Percentiles rank a stretch among this genome's conserved stretches.
phyloP scores from a whole-genome alignment of 768 basidiomycete genomes.

The Suillus bovinus region DNA sequence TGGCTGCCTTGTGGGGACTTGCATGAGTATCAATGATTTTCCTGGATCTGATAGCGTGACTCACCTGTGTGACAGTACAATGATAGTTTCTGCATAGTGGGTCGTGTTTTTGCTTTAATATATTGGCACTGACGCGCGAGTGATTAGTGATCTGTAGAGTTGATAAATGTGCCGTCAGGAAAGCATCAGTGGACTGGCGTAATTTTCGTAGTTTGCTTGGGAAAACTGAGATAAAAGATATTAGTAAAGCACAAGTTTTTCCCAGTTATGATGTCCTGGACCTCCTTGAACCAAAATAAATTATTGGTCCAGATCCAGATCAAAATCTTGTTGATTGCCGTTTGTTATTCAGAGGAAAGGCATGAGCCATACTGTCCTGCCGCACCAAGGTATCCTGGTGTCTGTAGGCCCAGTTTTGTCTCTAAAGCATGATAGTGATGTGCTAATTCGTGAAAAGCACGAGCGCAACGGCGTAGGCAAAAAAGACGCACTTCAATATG shows the following conservation, averaged over 20 bases:
- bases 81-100: neutral
- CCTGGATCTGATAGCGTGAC: neutral
- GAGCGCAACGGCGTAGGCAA: conserved; percentile 46
- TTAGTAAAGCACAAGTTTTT: no score
- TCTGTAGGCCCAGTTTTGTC: conserved; percentile 13
- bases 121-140: neutral
- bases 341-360: conserved; percentile 11
- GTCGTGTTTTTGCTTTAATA: neutral
- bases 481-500: no score
- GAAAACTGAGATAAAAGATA: neutral
- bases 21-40: neutral
- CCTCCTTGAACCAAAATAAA: no score
- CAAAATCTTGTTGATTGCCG: no score
- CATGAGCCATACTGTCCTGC: conserved; percentile 23
- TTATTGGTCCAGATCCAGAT: no score
- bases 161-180: neutral
- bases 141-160: neutral
- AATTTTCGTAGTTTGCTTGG: neutral
- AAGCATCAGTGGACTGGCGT: neutral
- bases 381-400: conserved; percentile 9
- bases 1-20: neutral
- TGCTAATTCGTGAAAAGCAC: conserved; percentile 56
- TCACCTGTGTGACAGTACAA: neutral
- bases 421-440: conserved; percentile 43
- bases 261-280: no score